Base-by-base conservation (phyloP, 2,329 filamentous ascomycete species). In the Apiospora koreana region DNA sequence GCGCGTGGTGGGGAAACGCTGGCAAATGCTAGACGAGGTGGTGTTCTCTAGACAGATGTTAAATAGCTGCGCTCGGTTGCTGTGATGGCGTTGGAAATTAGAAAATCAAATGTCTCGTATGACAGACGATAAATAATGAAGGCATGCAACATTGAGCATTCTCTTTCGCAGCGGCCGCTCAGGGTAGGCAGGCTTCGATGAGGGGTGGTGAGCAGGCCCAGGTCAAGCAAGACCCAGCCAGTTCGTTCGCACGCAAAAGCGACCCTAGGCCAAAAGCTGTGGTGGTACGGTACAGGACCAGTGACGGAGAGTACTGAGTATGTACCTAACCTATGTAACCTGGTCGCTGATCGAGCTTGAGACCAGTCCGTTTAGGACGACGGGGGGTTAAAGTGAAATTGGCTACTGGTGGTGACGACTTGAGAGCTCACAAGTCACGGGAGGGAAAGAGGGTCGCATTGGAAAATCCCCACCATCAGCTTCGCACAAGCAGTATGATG, bases 61-160 rank as follows among this genome's bases (percentile, higher is more conserved):
- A 81, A 83, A 79, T 82, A 81, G 76, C 79, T 78, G 78, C 79
- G 77, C 79, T 79, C 77, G 75, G 75, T 65, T 68, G 65, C 65
- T 67, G 38, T 28, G 54, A 62, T 62, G 54, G 54, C 54, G 54
- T 62, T 62, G 54, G 54, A 62, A 62, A 62, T 62, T 58, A 43
- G 72, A 58, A 78, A 81, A 81, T 80, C 80, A 81, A 80, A 81
- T 80, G 79, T 82, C 81, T 83, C 79, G 81, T 83, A 81, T 80
- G 78, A 82, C 75, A 73, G 76, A 73, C 71, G 75, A 73, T 74
- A 38, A 38, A 62, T 62, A 62, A 62, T 62, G 54, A 62, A 62
- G 54, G 54, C 54, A 62, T 62, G 54, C 54, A 62, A 62, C 54
- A 62, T 62, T 62, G 28, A 62, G 35, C 54, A 62, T 62, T 62